These are phyloP conservation scores for Pythium monospermum DNA, from an alignment of 352 stramenopile species.

Conservation along the genomic window DNA sequence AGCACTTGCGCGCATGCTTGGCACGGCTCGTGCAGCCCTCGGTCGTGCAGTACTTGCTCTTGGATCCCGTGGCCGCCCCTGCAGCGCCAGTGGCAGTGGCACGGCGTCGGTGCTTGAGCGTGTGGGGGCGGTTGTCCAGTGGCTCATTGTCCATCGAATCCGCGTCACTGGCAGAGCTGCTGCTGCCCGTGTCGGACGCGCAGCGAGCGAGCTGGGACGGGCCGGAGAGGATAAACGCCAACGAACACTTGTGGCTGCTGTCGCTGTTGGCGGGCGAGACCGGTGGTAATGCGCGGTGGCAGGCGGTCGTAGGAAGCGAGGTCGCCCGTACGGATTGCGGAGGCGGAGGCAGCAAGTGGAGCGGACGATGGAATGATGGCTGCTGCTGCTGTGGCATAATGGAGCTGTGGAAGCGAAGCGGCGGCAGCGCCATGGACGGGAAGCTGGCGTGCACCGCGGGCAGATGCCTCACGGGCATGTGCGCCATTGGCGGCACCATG, in stretches of 20 bases:
- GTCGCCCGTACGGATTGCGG: too few relatives aligned
- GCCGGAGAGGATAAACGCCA: constrained; percentile 6
- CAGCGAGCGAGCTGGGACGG: too few relatives aligned
- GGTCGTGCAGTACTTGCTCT: constrained; percentile 43
- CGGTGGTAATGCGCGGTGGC: too few relatives aligned
- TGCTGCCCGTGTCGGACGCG: background rate
- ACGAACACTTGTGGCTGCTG: constrained; percentile 7
- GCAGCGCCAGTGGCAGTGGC: background rate
- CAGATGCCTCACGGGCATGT: too few relatives aligned
- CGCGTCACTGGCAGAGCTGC: background rate
- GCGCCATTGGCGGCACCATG: background rate
- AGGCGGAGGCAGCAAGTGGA: background rate
- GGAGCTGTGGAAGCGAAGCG: constrained; percentile 7
- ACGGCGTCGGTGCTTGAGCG: constrained; percentile 5
- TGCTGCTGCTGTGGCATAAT: background rate
- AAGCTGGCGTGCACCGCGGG: too few relatives aligned
- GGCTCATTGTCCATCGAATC: background rate
- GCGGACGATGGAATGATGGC: background rate
- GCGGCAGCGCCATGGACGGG: too few relatives aligned
- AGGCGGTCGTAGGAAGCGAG: too few relatives aligned
- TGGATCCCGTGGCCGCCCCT: background rate
- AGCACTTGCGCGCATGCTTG: constrained; percentile 46
- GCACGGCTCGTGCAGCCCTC: constrained; percentile 44
- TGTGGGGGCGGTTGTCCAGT: background rate
- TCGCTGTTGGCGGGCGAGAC: constrained; percentile 1